A percentile compares a stretch with the other conserved stretches of the same genome.
Conservation (phyloP, 345 rosid genomes). For the Eucalyptus marginata region DNA sequence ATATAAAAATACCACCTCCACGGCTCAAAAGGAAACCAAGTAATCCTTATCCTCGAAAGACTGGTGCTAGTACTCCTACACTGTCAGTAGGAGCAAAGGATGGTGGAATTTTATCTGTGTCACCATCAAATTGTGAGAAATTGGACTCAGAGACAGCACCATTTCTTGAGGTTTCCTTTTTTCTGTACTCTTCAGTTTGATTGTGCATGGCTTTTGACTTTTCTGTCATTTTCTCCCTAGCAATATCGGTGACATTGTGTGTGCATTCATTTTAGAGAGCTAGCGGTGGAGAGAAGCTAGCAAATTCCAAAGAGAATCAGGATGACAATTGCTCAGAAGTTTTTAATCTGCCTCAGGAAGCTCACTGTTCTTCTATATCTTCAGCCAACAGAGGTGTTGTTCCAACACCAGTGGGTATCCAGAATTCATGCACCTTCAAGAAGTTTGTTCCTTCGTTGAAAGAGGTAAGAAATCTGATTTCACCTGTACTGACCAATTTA, state of each 20-base stretch:
- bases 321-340: slow-evolving; percentile 66
- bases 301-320: slow-evolving; percentile 41
- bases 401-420: slow-evolving; percentile 12
- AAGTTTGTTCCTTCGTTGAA: slow-evolving; percentile 42
- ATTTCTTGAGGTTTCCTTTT: slow-evolving; percentile 34
- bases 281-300: slow-evolving; percentile 22
- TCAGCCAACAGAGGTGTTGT: slow-evolving; percentile 36
- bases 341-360: slow-evolving; percentile 30
- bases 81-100: slow-evolving; percentile 26
- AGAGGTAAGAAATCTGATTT: slow-evolving; percentile 22
- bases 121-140: slow-evolving; percentile 34
- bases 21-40: slow-evolving; percentile 92
- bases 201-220: background rate
- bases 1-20: slow-evolving; percentile 93
- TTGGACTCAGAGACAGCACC: slow-evolving; percentile 53
- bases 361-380: slow-evolving; percentile 37
- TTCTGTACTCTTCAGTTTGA: background rate
- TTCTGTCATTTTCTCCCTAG: background rate
- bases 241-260: background rate
- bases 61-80: slow-evolving; percentile 14
- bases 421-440: slow-evolving; percentile 36
- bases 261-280: slow-evolving; percentile 26
- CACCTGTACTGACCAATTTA: background rate
- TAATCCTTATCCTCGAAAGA: slow-evolving; percentile 95
- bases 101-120: slow-evolving; percentile 34